Evolutionary conservation across 2,329 filamentous ascomycete genomes (phyloP), one percentile per base, ranked within the genome.

Genomic region (Alternaria sp.): DNA sequence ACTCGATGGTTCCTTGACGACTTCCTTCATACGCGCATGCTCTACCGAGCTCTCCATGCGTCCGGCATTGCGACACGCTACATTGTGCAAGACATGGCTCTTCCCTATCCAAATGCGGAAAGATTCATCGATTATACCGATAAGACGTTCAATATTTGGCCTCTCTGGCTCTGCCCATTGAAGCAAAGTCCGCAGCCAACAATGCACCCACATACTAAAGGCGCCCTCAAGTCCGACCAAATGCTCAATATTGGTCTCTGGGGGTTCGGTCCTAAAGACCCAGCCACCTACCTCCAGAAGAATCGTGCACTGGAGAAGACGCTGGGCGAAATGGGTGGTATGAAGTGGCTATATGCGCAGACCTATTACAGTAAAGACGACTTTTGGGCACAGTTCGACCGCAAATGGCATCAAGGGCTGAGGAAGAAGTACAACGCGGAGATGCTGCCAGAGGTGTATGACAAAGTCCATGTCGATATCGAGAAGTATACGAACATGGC

Each of bases 331-430:
- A 80, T 88, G 6, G 81, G 84, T 2, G 89, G 89, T 5, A 87
- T 86, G 79, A 90, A 90, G 75, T 90, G 87, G 80, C 77, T 91
- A 1, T 91, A 91, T 62, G 87, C 88, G 0, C 88, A 90, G 56
- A 85, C 86, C 0, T 90, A 88, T 74, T 90, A 90, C 72, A 85
- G 82, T 3, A 84, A 89, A 70, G 82, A 85, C 0, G 88, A 91
- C 63, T 91, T 91, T 71, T 90, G 88, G 88, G 73, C 79, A 9
- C 81, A 85, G 52, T 91, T 90, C 60, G 84, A 89, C 69, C 79
- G 81, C 36, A 66, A 77, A 7, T 85, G 84, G 69, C 90, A 91
- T 61, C 84, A 89, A 42, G 73, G 70, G 3, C 75, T 90, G 51
- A 78, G 88, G 17, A 72, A 74, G 24, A 86, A 84, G 68, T 91